phyloP scores from a whole-genome alignment of 2,329 filamentous ascomycete species.

The Beauveria bassiana region DNA sequence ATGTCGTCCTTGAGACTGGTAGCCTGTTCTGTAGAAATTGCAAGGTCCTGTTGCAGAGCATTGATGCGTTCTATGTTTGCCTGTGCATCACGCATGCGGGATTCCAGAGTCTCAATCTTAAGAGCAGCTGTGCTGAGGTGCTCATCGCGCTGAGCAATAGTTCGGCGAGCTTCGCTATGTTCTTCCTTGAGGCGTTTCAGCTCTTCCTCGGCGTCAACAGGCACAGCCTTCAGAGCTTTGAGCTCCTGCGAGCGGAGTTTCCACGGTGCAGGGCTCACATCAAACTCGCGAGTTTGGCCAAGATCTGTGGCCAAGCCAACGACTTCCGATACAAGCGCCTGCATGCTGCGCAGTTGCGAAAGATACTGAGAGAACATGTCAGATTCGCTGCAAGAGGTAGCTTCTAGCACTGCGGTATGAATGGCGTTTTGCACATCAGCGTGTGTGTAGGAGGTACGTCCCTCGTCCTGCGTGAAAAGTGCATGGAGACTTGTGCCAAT shows the following conservation, averaged over 20 bases:
- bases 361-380: constrained; percentile 65
- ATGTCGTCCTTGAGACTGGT: constrained; percentile 53
- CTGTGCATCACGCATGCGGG: constrained; percentile 74
- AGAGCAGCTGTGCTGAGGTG: constrained; percentile 80
- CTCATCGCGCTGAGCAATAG: constrained; percentile 67
- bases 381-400: constrained; percentile 51
- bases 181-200: constrained; percentile 73
- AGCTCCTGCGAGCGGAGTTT: constrained; percentile 72
- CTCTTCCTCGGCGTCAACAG: constrained; percentile 78
- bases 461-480: constrained; percentile 61
- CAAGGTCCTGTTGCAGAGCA: constrained; percentile 54
- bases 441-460: constrained; percentile 57
- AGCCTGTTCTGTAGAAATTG: constrained; percentile 42
- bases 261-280: constrained; percentile 72
- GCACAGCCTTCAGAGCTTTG: constrained; percentile 70
- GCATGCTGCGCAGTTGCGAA: constrained; percentile 57
- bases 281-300: constrained; percentile 70
- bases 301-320: constrained; percentile 62
- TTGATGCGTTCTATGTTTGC: constrained; percentile 65
- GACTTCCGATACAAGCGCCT: constrained; percentile 60
- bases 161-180: constrained; percentile 66
- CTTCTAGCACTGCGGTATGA: constrained; percentile 38
- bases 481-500: constrained; percentile 59
- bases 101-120: constrained; percentile 87
- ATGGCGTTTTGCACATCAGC: constrained; percentile 59